phyloP scores from a whole-genome alignment of 768 basidiomycete genomes.

The Tulasnella sp. region DNA sequence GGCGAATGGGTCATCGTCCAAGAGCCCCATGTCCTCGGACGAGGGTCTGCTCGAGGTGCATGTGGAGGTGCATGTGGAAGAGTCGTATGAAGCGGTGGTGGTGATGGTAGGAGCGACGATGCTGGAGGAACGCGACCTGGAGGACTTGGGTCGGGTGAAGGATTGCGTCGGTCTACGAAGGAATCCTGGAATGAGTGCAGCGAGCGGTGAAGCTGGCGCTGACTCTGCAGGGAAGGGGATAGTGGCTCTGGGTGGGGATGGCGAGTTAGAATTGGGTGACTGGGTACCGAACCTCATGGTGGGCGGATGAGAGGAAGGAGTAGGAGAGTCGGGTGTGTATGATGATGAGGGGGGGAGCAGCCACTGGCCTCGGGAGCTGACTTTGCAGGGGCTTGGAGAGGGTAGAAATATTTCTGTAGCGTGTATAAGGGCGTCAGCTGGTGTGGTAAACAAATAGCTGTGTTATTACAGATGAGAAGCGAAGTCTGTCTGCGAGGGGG shows the following conservation, averaged over 20 bases:
- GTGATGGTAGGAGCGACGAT: background rate
- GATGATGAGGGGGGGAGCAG: background rate
- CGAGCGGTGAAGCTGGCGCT: conserved; percentile 13
- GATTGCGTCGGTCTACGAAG: conserved; percentile 9
- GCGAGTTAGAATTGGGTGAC: background rate
- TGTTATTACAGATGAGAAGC: too few relatives aligned
- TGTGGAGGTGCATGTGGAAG: background rate
- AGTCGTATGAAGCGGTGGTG: background rate
- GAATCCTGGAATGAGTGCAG: conserved; percentile 13
- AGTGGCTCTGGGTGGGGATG: conserved; percentile 3
- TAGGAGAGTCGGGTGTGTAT: background rate
- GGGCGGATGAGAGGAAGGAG: background rate
- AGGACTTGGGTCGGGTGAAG: background rate
- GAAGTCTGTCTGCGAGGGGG: background rate
- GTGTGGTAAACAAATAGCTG: too few relatives aligned
- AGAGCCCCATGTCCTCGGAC: conserved; percentile 9
- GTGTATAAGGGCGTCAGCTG: too few relatives aligned
- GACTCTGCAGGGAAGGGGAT: background rate
- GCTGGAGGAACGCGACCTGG: conserved; percentile 7
- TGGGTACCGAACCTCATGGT: conserved; percentile 12
- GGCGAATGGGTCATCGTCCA: conserved; percentile 27
- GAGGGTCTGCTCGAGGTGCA: background rate
- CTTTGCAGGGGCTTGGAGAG: background rate
- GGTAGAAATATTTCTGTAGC: background rate
- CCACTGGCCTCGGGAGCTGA: background rate